A percentile compares a stretch with the other conserved stretches of the same genome.
These are phyloP conservation scores for Ulmus americana DNA, from an alignment of 331 rosid species.

Conservation along the genomic window DNA sequence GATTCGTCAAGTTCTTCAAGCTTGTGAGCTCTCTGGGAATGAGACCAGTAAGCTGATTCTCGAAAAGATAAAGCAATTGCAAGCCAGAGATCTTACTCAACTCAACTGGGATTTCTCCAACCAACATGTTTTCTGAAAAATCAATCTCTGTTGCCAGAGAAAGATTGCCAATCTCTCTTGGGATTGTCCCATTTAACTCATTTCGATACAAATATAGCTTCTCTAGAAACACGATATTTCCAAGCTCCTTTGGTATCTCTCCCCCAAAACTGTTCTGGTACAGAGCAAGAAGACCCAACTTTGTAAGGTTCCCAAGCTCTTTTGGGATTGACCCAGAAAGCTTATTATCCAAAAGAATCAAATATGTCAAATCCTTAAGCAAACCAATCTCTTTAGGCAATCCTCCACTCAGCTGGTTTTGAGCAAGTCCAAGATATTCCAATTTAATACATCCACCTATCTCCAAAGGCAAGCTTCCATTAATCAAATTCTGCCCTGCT, in stretches of 20 bases:
- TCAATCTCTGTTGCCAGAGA: slow-evolving; percentile 24
- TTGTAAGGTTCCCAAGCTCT: slow-evolving; percentile 30
- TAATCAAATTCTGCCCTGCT: slow-evolving; percentile 27
- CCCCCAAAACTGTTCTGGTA: slow-evolving; percentile 28
- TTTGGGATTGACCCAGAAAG: slow-evolving; percentile 25
- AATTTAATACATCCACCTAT: slow-evolving; percentile 26
- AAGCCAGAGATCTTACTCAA: slow-evolving; percentile 22
- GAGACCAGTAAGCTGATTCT: slow-evolving; percentile 25
- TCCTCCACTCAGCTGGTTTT: slow-evolving; percentile 26
- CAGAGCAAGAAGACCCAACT: slow-evolving; percentile 19
- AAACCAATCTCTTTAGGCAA: slow-evolving; percentile 30
- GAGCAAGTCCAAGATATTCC: slow-evolving; percentile 28
- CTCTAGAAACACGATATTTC: slow-evolving; percentile 10
- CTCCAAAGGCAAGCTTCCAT: slow-evolving; percentile 30
- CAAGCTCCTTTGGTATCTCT: slow-evolving; percentile 31
- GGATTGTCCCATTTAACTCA: slow-evolving; percentile 27
- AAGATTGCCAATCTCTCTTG: slow-evolving; percentile 36
- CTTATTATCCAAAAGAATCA: slow-evolving; percentile 17
- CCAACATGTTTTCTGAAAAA: slow-evolving; percentile 25
- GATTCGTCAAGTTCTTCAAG: slow-evolving; percentile 25
- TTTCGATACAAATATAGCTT: slow-evolving; percentile 27
- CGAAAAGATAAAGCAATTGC: slow-evolving; percentile 28
- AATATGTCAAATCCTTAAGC: slow-evolving; percentile 18
- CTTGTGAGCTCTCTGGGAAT: slow-evolving; percentile 30
- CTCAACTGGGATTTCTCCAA: slow-evolving; percentile 30